These are phyloP conservation scores for Blumeriella jaapii DNA, from an alignment of 2,329 filamentous ascomycete species.

Conservation along the genomic window DNA sequence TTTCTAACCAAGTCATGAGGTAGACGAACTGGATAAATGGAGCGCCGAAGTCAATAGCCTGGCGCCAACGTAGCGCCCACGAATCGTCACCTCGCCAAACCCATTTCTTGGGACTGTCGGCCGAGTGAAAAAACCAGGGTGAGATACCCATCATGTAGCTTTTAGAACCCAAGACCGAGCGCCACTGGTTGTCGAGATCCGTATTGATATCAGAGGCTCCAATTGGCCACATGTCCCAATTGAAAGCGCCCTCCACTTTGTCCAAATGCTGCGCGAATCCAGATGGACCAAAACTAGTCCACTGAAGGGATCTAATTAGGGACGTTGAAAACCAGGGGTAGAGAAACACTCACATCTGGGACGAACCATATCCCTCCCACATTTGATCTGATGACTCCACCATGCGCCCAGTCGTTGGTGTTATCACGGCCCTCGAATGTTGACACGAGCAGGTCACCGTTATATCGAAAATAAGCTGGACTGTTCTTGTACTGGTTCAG, in stretches of 20 bases:
- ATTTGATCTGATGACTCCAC: slow-evolving; percentile 28
- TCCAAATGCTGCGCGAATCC: slow-evolving; percentile 21
- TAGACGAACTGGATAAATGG: slow-evolving; percentile 32
- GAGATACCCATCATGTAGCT: slow-evolving; percentile 44
- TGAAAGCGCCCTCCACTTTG: slow-evolving; percentile 30
- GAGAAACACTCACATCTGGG: slow-evolving; percentile 27
- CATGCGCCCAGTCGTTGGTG: slow-evolving; percentile 31
- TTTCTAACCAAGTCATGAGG: too few species aligned
- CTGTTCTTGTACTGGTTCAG: slow-evolving; percentile 26
- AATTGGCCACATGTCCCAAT: slow-evolving; percentile 35
- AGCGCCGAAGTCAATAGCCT: slow-evolving; percentile 35
- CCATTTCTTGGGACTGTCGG: slow-evolving; percentile 48
- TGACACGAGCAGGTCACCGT: slow-evolving; percentile 34
- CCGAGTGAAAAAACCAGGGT: slow-evolving; percentile 50
- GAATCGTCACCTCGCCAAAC: slow-evolving; percentile 49
- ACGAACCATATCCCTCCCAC: slow-evolving; percentile 31
- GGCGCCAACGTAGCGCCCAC: slow-evolving; percentile 48
- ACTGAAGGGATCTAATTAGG: slow-evolving; percentile 16
- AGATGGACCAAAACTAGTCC: slow-evolving; percentile 30
- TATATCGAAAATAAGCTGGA: slow-evolving; percentile 29
- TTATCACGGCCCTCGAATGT: slow-evolving; percentile 39
- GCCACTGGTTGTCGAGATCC: slow-evolving; percentile 31
- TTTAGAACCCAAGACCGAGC: slow-evolving; percentile 28
- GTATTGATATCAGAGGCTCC: slow-evolving; percentile 28
- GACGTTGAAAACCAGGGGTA: not conserved